These are phyloP conservation scores for Didymella sp. DNA, from an alignment of 2,329 filamentous ascomycete species.

Conservation along the genomic window DNA sequence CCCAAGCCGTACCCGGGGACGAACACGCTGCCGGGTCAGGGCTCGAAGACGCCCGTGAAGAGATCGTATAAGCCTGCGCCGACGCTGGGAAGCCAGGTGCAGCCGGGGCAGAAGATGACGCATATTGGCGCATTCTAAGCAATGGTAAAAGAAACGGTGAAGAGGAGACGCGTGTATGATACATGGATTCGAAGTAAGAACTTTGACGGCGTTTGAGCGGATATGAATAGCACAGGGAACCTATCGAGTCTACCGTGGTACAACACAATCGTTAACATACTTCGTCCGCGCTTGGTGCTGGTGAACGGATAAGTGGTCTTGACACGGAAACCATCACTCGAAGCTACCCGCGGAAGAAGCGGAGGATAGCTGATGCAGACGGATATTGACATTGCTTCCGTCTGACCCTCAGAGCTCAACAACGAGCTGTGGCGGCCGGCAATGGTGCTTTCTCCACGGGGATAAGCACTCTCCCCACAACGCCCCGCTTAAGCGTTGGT, in stretches of 20 bases:
- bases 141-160: neutral
- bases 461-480: constrained; percentile 3
- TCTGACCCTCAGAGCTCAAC: neutral
- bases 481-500: constrained; percentile 7
- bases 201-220: constrained; percentile 10
- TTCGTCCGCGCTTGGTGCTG: neutral
- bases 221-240: neutral
- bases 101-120: constrained; percentile 40
- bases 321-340: neutral
- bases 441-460: constrained; percentile 9
- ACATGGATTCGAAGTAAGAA: neutral
- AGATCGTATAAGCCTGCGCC: constrained; percentile 37
- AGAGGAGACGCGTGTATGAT: neutral
- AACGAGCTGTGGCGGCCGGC: neutral
- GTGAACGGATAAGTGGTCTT: neutral
- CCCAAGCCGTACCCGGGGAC: constrained; percentile 42
- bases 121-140: constrained; percentile 33
- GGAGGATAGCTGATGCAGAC: neutral
- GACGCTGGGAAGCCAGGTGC: constrained; percentile 33
- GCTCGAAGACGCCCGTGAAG: constrained; percentile 34
- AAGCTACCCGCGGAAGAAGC: neutral
- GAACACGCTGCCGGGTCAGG: constrained; percentile 40
- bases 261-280: neutral
- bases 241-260: neutral
- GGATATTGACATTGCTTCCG: neutral